phyloP scores from a whole-genome alignment of 1,284 basidiomycete species.

The Pseudozyma tsukubaensis region DNA sequence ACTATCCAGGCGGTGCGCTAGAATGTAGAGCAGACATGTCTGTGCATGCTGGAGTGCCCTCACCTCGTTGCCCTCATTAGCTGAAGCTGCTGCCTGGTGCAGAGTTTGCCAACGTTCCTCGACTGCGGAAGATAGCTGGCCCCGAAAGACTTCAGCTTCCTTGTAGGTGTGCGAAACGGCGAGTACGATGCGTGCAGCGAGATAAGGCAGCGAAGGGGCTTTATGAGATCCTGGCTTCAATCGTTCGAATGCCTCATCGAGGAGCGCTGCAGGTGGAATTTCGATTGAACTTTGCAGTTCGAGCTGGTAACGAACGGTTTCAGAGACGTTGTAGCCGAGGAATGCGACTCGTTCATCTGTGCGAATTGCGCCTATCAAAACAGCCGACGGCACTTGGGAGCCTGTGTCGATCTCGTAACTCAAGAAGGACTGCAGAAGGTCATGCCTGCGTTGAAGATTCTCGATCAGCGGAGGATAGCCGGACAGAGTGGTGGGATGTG shows the following conservation, averaged over 20 bases:
- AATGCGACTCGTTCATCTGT: slow-evolving; percentile 37
- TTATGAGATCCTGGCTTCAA: background rate
- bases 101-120: slow-evolving; percentile 17
- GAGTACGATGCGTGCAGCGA: slow-evolving; percentile 14
- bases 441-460: slow-evolving; percentile 31
- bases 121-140: slow-evolving; percentile 8
- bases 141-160: slow-evolving; percentile 5
- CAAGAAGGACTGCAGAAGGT: slow-evolving; percentile 29
- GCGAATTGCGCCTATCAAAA: slow-evolving; percentile 20
- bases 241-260: slow-evolving; percentile 16
- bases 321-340: slow-evolving; percentile 38
- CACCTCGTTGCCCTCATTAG: background rate
- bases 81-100: background rate
- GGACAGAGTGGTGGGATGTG: slow-evolving; percentile 4
- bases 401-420: slow-evolving; percentile 14
- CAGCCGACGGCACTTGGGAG: slow-evolving; percentile 5
- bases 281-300: slow-evolving; percentile 4
- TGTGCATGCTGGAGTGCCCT: background rate
- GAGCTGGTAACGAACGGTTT: slow-evolving; percentile 26
- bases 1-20: slow-evolving; percentile 13
- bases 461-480: slow-evolving; percentile 43
- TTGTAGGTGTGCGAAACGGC: slow-evolving; percentile 10
- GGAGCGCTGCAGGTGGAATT: background rate
- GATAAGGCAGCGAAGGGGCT: slow-evolving; percentile 7
- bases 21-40: slow-evolving; percentile 21